Base-by-base conservation (phyloP, 2,329 filamentous ascomycete genomes). In the Cladosporium sp. region DNA sequence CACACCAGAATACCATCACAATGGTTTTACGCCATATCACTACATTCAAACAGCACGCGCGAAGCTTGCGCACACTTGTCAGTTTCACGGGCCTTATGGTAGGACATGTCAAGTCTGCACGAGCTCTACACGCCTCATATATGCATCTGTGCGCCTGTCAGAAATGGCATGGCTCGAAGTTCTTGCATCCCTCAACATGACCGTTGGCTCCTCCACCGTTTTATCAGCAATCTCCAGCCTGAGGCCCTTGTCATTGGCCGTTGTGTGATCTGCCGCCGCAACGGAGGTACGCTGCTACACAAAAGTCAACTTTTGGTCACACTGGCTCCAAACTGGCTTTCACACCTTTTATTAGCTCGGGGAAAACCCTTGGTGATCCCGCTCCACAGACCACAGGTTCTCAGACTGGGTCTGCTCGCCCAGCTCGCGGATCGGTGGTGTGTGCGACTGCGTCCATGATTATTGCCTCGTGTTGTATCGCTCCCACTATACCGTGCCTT, bases 261-360 rank as follows among this genome's bases (percentile, higher is more conserved):
- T 36, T 17, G 50, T 39, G 12, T 52, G 50, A 52, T 42, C 50
- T 54, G 38, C 51, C 30, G 15, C 37, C 30, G 47, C 28, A 50
- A 25, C 25, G 25, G 25, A 50, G n/a, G n/a, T 50, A 50, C 47
- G 49, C 30, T 43, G 30, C 22, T 34, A 30, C 42, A 34, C 12
- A 37, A 56, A 49, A 49, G 38, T 47, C 42, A 49, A 56, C 54
- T 49, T 56, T 20, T 47, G 54, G 54, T 56, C 54, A 49, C 42
- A 37, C 25, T 19, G 38, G 6, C 38, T 40, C 38, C 11, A 34
- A 25, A 47, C 52, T 37, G 40, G 47, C 17, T 39, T 34, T 45
- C n/a, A 7, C 22, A 40, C 38, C 36, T 56, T 25, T 25, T 25
- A 25, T 25, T 56, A 56, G 54, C 54, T 38, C 36, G 19, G 39